phyloP scores from a whole-genome alignment of 2,329 filamentous ascomycete genomes.

The Fusarium fujikuroi region DNA sequence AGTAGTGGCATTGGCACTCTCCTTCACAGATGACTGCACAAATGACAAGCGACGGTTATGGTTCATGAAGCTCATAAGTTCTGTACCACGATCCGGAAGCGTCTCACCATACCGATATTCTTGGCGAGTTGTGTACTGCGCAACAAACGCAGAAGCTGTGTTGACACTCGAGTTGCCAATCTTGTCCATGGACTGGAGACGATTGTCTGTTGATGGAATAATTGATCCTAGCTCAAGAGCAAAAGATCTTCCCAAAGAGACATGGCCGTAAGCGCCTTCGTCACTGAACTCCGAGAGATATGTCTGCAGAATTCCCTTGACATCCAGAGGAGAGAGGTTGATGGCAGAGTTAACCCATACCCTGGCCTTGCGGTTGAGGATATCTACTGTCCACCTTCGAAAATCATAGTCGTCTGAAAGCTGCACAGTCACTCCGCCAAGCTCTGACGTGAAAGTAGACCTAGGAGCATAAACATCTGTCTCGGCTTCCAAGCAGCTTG shows the following conservation, averaged over 20 bases:
- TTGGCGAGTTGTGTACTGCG: slow-evolving; percentile 96
- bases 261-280: slow-evolving; percentile 88
- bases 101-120: slow-evolving; percentile 91
- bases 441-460: slow-evolving; percentile 79
- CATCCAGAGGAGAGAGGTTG: slow-evolving; percentile 86
- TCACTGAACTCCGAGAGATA: slow-evolving; percentile 96
- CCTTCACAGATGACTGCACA: slow-evolving; percentile 61
- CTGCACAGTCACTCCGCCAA: slow-evolving; percentile 83
- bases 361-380: slow-evolving; percentile 79
- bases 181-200: slow-evolving; percentile 82
- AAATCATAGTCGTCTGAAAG: slow-evolving; percentile 94
- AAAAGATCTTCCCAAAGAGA: slow-evolving; percentile 93
- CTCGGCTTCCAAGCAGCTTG: slow-evolving; percentile 91
- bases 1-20: slow-evolving; percentile 68
- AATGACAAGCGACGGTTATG: slow-evolving; percentile 64
- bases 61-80: slow-evolving; percentile 71
- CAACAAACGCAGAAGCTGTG: slow-evolving; percentile 93
- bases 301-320: slow-evolving; percentile 95
- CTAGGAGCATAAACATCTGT: slow-evolving; percentile 92
- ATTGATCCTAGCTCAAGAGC: slow-evolving; percentile 90
- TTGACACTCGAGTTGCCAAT: slow-evolving; percentile 82
- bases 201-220: slow-evolving; percentile 87
- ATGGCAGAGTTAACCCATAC: slow-evolving; percentile 84
- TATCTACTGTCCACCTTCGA: slow-evolving; percentile 81
- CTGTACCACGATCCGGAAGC: slow-evolving; percentile 73